Evolutionary conservation across 805 yeast species (phyloP).

Genomic region (Candida methanosorbosa): DNA sequence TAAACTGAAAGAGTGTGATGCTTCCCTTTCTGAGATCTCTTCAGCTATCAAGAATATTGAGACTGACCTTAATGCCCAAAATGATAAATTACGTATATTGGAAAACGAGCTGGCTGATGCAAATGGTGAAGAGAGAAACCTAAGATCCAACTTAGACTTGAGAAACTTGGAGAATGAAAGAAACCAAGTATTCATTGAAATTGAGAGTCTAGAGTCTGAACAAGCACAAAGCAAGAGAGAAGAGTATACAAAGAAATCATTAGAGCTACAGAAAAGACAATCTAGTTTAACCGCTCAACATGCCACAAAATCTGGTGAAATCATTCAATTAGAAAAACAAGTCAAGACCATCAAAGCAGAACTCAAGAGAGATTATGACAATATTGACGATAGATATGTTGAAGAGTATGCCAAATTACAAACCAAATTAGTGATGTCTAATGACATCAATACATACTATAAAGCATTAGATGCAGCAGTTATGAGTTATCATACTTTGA

Average conservation of each 20-base stretch:
- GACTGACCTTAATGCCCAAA: constrained; percentile 5
- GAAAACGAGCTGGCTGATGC: constrained; percentile 46
- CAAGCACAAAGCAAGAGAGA: constrained; percentile 55
- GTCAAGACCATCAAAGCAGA: constrained; percentile 47
- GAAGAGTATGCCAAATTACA: constrained; percentile 70
- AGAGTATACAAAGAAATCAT: constrained; percentile 51
- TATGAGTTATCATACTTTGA: constrained; percentile 82
- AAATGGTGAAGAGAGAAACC: constrained; percentile 49
- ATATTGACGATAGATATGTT: constrained; percentile 55
- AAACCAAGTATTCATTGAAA: constrained; percentile 25
- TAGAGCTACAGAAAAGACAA: constrained; percentile 38
- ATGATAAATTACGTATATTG: constrained; percentile 11
- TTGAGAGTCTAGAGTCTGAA: constrained; percentile 38
- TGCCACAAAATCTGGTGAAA: constrained; percentile 78
- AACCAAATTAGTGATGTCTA: constrained; percentile 65
- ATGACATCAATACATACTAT: constrained; percentile 73
- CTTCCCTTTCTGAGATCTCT: background rate
- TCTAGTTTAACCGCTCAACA: constrained; percentile 51
- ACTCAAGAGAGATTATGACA: constrained; percentile 59
- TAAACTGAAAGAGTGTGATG: constrained; percentile 2
- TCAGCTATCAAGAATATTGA: constrained; percentile 3
- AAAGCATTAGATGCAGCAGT: constrained; percentile 88
- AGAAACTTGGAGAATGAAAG: constrained; percentile 34
- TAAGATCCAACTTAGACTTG: constrained; percentile 57
- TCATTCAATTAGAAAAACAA: constrained; percentile 74